Evolutionary conservation across 257 asterid species (phyloP).

Genomic region (Plantago major): DNA sequence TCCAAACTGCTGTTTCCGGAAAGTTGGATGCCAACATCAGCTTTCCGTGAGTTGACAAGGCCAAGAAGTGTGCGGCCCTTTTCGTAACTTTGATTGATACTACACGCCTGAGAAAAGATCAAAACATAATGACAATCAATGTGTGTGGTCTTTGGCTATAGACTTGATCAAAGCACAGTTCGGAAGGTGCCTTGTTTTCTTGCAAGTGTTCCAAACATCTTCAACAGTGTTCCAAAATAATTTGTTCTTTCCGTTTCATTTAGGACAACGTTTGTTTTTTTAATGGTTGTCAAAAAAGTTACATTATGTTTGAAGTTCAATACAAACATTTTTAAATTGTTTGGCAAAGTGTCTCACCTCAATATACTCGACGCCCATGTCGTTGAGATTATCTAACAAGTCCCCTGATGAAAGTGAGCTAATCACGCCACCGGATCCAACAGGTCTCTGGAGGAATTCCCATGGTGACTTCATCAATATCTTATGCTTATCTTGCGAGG

Average conservation of each 20-base stretch:
- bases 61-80: constrained; percentile 48
- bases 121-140: background rate
- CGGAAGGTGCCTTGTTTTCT: too few species aligned
- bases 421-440: constrained; percentile 77
- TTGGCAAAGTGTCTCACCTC: constrained; percentile 42
- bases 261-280: background rate
- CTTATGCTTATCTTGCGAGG: constrained; percentile 42
- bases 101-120: constrained; percentile 47
- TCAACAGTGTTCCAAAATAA: background rate
- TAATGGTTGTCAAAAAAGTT: background rate
- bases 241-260: background rate
- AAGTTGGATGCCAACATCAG: constrained; percentile 53
- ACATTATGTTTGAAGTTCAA: too few species aligned
- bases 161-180: background rate
- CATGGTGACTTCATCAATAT: constrained; percentile 93
- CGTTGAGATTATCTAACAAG: constrained; percentile 49
- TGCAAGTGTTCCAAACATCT: too few species aligned
- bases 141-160: background rate
- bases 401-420: constrained; percentile 61
- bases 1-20: constrained; percentile 27
- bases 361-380: constrained; percentile 70
- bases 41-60: constrained; percentile 48
- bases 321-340: background rate
- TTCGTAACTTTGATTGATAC: constrained; percentile 15
- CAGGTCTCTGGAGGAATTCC: constrained; percentile 78